Conservation (phyloP, 2,329 filamentous ascomycete species). For the Pseudogymnoascus sp. region DNA sequence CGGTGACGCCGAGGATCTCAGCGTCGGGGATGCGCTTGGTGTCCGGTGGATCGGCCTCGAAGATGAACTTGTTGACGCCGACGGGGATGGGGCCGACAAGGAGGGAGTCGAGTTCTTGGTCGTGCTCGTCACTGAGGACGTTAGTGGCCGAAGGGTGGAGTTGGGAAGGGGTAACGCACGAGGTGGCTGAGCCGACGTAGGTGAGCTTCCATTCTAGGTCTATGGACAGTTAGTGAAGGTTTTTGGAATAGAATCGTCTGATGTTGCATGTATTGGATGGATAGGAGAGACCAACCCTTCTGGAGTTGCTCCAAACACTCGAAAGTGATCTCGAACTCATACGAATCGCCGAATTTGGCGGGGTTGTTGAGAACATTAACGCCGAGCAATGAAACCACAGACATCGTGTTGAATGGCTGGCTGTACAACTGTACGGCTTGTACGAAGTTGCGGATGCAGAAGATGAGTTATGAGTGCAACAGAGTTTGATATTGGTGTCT, state of each 20-base stretch:
- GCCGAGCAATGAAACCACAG: slow-evolving; percentile 89
- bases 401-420: slow-evolving; percentile 56
- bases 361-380: slow-evolving; percentile 98
- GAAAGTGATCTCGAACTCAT: slow-evolving; percentile 98
- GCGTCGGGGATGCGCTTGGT: slow-evolving; percentile 85
- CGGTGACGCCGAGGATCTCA: slow-evolving; percentile 94
- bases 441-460: slow-evolving; percentile 19
- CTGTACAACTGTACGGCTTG: background rate
- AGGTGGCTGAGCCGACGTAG: slow-evolving; percentile 96
- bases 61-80: slow-evolving; percentile 97
- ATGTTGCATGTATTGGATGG: slow-evolving; percentile 9
- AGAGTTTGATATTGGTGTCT: slow-evolving; percentile 19
- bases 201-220: slow-evolving; percentile 99
- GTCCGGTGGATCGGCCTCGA: slow-evolving; percentile 90
- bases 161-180: slow-evolving; percentile 51
- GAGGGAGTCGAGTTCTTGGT: slow-evolving; percentile 95
- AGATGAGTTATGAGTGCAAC: slow-evolving; percentile 20
- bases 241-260: slow-evolving; percentile 14
- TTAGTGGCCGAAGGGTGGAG: slow-evolving; percentile 21
- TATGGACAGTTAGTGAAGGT: slow-evolving; percentile 34
- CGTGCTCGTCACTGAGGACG: slow-evolving; percentile 74
- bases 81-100: slow-evolving; percentile 96
- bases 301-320: slow-evolving; percentile 92
- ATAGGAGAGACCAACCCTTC: slow-evolving; percentile 57
- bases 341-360: slow-evolving; percentile 84